A percentile compares a stretch with the other conserved stretches of the same genome.
phyloP scores from a whole-genome alignment of 1,284 basidiomycete genomes.

The Sphagnurus paluster region DNA sequence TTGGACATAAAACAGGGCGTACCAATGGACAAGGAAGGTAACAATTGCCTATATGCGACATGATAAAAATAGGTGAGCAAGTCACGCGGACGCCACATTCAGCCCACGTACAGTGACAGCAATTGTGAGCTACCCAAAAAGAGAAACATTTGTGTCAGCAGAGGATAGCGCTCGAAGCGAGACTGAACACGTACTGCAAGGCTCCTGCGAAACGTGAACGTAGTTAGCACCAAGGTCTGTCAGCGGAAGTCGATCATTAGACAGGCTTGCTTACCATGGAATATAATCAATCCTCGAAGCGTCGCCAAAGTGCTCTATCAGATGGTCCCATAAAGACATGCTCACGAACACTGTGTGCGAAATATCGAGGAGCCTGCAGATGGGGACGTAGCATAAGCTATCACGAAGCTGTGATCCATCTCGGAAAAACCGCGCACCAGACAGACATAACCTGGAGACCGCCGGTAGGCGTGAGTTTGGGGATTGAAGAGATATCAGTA shows the following conservation, averaged over 20 bases:
- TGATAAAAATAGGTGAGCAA: too few relatives aligned
- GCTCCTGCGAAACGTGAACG: constrained; percentile 30
- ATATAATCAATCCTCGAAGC: constrained; percentile 31
- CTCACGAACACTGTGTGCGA: constrained; percentile 38
- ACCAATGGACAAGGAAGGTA: constrained; percentile 44
- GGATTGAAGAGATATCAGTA: neutral
- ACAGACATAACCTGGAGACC: constrained; percentile 26
- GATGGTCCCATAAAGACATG: constrained; percentile 37
- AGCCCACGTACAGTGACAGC: too few relatives aligned
- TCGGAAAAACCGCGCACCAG: constrained; percentile 23
- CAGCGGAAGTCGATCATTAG: neutral
- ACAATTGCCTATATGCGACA: constrained; percentile 41
- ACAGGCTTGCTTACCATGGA: constrained; percentile 35
- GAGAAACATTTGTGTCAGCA: too few relatives aligned
- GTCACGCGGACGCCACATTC: too few relatives aligned
- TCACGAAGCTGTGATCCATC: too few relatives aligned
- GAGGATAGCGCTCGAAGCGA: too few relatives aligned
- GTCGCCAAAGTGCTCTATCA: constrained; percentile 40
- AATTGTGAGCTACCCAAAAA: too few relatives aligned
- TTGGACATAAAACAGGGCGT: constrained; percentile 2
- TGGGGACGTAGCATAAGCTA: too few relatives aligned
- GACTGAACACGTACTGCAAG: constrained; percentile 37
- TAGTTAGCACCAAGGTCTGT: neutral
- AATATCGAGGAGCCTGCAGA: constrained; percentile 36
- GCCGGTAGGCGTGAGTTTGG: neutral